Conservation (phyloP, 805 yeast genomes). For the Monosporozyma servazzii region DNA sequence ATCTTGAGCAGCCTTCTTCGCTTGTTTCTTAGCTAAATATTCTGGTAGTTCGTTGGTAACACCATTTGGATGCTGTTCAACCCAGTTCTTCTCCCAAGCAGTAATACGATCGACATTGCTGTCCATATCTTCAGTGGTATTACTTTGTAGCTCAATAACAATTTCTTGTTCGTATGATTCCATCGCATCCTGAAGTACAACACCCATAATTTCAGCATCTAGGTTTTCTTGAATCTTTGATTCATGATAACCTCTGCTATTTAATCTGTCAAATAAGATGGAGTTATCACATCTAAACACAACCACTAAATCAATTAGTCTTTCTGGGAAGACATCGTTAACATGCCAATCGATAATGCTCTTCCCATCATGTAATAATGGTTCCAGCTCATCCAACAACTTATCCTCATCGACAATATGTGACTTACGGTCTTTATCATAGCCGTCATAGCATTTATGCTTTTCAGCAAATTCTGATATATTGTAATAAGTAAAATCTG, state of each 20-base stretch:
- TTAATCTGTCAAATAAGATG: conserved; percentile 63
- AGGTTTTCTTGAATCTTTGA: conserved; percentile 81
- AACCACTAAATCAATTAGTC: conserved; percentile 83
- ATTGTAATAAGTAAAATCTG: conserved; percentile 43
- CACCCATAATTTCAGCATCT: conserved; percentile 96
- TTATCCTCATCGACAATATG: conserved; percentile 89
- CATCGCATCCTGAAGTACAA: conserved; percentile 74
- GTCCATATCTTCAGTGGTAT: conserved; percentile 67
- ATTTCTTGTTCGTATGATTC: conserved; percentile 73
- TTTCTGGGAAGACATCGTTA: conserved; percentile 89
- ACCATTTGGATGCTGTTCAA: conserved; percentile 51
- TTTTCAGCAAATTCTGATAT: conserved; percentile 78
- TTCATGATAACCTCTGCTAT: conserved; percentile 68
- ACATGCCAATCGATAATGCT: conserved; percentile 95
- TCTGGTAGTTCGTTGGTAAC: conserved; percentile 41
- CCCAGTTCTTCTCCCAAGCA: conserved; percentile 74
- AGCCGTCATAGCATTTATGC: conserved; percentile 68
- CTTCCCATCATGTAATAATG: conserved; percentile 75
- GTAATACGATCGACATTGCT: conserved; percentile 69
- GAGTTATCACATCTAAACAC: conserved; percentile 76
- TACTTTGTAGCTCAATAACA: conserved; percentile 71
- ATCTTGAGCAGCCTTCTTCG: conserved; percentile 1
- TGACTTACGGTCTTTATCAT: conserved; percentile 76
- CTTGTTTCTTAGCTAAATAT: conserved; percentile 1
- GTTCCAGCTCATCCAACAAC: conserved; percentile 71